These are phyloP conservation scores for Murraya koenigii DNA, from an alignment of 345 rosid species.

Conservation along the genomic window DNA sequence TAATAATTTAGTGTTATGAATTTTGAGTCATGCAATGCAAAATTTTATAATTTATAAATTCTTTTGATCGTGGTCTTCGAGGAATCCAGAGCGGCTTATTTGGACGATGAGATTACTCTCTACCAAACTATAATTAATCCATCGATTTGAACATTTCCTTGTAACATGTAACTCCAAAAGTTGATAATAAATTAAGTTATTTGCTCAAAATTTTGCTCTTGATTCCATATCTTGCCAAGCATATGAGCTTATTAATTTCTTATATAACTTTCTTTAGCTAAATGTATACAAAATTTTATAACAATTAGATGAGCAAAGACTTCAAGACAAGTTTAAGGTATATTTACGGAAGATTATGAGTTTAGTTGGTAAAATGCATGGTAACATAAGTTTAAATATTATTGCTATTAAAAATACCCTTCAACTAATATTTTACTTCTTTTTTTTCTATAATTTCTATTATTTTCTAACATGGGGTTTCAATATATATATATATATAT, in stretches of 20 bases:
- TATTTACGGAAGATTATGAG: too few relatives aligned
- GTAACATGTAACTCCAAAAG: not conserved
- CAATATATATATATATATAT: too few relatives aligned
- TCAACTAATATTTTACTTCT: too few relatives aligned
- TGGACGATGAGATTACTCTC: not conserved
- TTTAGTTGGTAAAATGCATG: not conserved
- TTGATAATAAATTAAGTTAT: too few relatives aligned
- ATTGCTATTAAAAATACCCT: not conserved
- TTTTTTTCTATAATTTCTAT: too few relatives aligned
- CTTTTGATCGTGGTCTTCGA: not conserved
- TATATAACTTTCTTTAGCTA: not conserved
- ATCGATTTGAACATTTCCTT: not conserved
- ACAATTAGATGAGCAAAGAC: not conserved
- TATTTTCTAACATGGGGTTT: too few relatives aligned
- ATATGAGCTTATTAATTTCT: not conserved
- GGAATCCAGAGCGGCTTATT: slow-evolving; percentile 12
- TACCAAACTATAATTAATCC: not conserved
- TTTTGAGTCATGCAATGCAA: not conserved
- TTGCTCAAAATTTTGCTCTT: not conserved
- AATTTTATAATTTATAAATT: not conserved
- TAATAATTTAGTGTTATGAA: not conserved
- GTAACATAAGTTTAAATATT: too few relatives aligned
- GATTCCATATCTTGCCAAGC: not conserved
- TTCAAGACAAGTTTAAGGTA: not conserved
- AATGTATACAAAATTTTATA: not conserved